These are phyloP conservation scores for Casuarina cunninghamiana DNA, from an alignment of 306 rosid species.

Conservation along the genomic window DNA sequence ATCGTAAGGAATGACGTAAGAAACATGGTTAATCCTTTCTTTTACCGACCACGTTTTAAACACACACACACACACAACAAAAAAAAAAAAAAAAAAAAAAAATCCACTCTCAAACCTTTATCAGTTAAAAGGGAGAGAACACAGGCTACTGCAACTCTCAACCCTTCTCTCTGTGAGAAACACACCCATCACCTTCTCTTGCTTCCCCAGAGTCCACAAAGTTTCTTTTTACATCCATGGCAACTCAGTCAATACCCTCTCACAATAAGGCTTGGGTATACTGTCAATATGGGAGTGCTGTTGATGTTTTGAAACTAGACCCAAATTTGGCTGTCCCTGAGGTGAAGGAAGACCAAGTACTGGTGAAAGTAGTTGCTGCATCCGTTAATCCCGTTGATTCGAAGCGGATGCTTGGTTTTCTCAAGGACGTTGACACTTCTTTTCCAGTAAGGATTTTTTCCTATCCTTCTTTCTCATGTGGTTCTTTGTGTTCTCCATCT, in stretches of 20 bases:
- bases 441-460: conserved; percentile 26
- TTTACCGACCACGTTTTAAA: no score
- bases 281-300: conserved; percentile 45
- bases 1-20: no score
- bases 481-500: neutral
- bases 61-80: no score
- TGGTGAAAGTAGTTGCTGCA: conserved; percentile 69
- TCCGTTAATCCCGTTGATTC: conserved; percentile 64
- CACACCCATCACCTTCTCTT: neutral
- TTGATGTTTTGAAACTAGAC: conserved; percentile 54
- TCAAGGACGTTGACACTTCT: conserved; percentile 21
- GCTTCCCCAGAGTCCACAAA: neutral
- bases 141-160: neutral
- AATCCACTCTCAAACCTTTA: no score
- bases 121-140: no score
- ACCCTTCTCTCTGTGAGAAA: neutral
- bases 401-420: conserved; percentile 46
- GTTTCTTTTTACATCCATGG: conserved; percentile 27
- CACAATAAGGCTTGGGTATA: conserved; percentile 62
- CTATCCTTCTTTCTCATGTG: neutral
- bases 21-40: no score
- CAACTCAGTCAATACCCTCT: conserved; percentile 35
- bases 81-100: no score
- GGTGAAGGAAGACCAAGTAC: conserved; percentile 50
- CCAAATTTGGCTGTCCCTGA: conserved; percentile 40